These are phyloP conservation scores for Pythium insidiosum DNA, from an alignment of 352 stramenopile species.

Conservation along the genomic window DNA sequence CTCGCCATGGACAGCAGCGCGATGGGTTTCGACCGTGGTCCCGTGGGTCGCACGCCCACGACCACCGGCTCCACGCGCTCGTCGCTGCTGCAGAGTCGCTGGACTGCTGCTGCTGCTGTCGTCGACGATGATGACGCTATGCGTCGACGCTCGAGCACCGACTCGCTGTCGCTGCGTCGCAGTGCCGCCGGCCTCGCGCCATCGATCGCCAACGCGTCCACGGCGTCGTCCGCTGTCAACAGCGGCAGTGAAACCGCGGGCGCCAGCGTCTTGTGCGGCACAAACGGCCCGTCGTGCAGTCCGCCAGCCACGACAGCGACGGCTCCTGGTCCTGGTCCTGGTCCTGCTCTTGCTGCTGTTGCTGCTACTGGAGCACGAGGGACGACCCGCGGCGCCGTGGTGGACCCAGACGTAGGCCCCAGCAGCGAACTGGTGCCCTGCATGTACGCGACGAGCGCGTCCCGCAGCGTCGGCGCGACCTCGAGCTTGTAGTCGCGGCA, in stretches of 20 bases:
- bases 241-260: no score
- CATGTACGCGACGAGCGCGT: constrained; percentile 50
- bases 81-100: not conserved
- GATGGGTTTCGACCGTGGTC: constrained; percentile 3
- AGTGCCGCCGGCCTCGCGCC: constrained; percentile 15
- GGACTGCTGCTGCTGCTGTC: not conserved
- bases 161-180: not conserved
- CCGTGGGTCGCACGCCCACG: constrained; percentile 4
- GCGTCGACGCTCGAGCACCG: constrained; percentile 7
- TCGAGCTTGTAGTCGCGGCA: constrained; percentile 77
- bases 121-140: not conserved
- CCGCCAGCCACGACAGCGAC: not conserved
- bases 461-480: constrained; percentile 33
- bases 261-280: no score
- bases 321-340: constrained; percentile 6
- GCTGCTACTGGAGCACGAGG: not conserved
- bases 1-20: constrained; percentile 2
- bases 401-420: constrained; percentile 4
- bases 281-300: constrained; percentile 13
- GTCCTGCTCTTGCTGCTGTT: not conserved
- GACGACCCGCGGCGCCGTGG: no score
- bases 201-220: no score
- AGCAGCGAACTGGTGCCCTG: constrained; percentile 42
- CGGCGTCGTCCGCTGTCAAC: no score
- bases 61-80: constrained; percentile 5